Percentiles rank a stretch among this genome's conserved stretches.
phyloP scores from a whole-genome alignment of 805 yeast species.

The Candida nonsorbophila region DNA sequence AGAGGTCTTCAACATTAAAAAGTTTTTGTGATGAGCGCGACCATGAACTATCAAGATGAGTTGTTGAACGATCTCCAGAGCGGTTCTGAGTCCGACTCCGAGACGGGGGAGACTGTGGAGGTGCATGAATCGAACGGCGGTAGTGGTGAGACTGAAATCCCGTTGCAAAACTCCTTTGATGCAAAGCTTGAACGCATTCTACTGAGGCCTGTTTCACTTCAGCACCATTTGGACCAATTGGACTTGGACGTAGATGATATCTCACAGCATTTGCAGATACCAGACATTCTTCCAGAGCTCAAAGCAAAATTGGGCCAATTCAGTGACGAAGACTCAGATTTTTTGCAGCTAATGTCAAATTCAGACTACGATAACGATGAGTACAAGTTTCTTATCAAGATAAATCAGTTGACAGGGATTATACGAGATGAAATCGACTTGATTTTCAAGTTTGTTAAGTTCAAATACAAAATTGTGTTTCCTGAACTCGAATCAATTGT shows the following conservation, averaged over 20 bases:
- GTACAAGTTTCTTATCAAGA: constrained; percentile 44
- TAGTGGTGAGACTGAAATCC: too few species aligned
- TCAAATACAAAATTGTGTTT: constrained; percentile 56
- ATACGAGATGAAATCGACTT: constrained; percentile 50
- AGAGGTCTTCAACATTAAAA: constrained; percentile 15
- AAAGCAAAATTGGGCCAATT: constrained; percentile 15
- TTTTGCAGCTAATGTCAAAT: constrained; percentile 23
- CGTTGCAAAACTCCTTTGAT: too few species aligned
- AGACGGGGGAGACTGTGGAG: constrained; percentile 5
- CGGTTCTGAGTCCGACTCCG: constrained; percentile 10
- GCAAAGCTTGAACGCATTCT: constrained; percentile 10
- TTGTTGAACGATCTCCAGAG: constrained; percentile 38
- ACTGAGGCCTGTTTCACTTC: too few species aligned
- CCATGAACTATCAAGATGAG: constrained; percentile 34
- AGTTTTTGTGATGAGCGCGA: neutral
- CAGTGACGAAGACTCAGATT: constrained; percentile 21
- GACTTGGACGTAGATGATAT: constrained; percentile 18
- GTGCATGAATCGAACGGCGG: too few species aligned
- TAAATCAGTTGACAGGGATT: constrained; percentile 51
- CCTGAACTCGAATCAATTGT: constrained; percentile 67
- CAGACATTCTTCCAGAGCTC: constrained; percentile 17
- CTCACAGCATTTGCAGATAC: constrained; percentile 15
- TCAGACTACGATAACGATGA: constrained; percentile 29
- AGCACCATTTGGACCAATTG: constrained; percentile 4
- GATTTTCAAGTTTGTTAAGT: constrained; percentile 45